Conservation (phyloP, 164 flowering plant genomes). For the Vitis riparia region DNA sequence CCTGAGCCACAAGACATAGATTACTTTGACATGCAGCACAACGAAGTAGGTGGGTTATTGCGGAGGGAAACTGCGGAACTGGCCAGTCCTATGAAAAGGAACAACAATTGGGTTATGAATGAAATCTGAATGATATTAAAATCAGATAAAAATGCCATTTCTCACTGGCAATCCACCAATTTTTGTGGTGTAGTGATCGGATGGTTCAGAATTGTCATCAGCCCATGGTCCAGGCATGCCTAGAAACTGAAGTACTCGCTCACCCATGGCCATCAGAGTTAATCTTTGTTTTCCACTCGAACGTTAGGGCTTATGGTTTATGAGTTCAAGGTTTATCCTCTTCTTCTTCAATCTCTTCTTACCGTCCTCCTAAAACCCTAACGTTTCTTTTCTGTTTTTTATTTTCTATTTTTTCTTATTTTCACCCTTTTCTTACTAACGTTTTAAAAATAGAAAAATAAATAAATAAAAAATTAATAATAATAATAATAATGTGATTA, state of each 20-base stretch:
- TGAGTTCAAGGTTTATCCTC: too few species aligned
- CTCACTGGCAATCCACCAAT: constrained; percentile 90
- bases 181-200: constrained; percentile 83
- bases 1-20: constrained; percentile 81
- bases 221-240: constrained; percentile 98
- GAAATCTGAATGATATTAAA: neutral
- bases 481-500: too few species aligned
- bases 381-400: too few species aligned
- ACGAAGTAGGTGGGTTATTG: constrained; percentile 38
- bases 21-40: constrained; percentile 57
- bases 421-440: too few species aligned
- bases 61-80: constrained; percentile 11
- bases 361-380: too few species aligned
- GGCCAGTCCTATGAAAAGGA: constrained; percentile 73
- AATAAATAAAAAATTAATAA: too few species aligned
- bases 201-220: constrained; percentile 50
- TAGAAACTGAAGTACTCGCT: constrained; percentile 32
- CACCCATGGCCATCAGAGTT: constrained; percentile 34
- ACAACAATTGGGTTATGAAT: neutral
- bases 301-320: too few species aligned
- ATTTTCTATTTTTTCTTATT: too few species aligned
- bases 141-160: neutral
- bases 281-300: neutral
- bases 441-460: too few species aligned
- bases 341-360: too few species aligned